phyloP scores from a whole-genome alignment of 2,329 filamentous ascomycete genomes.

The Neonectria coccinea region DNA sequence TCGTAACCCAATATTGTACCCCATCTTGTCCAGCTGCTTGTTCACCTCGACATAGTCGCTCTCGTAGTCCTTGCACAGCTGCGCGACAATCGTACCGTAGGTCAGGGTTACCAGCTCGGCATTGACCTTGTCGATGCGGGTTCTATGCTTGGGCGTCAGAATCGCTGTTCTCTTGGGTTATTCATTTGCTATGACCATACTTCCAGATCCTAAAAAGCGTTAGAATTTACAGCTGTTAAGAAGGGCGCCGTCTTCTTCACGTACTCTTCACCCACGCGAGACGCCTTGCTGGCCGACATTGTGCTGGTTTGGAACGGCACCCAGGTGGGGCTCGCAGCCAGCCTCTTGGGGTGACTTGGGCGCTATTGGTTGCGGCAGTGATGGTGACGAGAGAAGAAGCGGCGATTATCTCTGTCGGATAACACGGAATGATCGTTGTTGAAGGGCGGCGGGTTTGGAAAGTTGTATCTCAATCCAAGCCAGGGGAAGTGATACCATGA shows the following conservation, averaged over 20 bases:
- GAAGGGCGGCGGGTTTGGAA: background rate
- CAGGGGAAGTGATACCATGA: conserved; percentile 33
- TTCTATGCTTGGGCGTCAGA: conserved; percentile 65
- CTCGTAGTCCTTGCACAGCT: conserved; percentile 96
- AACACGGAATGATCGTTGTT: background rate
- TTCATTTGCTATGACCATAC: conserved; percentile 66
- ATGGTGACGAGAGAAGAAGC: background rate
- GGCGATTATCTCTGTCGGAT: background rate
- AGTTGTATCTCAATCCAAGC: conserved; percentile 15
- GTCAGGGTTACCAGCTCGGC: conserved; percentile 97
- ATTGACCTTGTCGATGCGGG: conserved; percentile 96
- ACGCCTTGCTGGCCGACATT: conserved; percentile 72
- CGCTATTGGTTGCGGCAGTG: background rate
- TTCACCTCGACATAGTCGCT: conserved; percentile 96
- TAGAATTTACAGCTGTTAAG: conserved; percentile 36
- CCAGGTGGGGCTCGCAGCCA: conserved; percentile 7
- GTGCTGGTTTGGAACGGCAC: conserved; percentile 31
- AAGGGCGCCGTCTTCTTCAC: conserved; percentile 44
- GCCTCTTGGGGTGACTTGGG: background rate
- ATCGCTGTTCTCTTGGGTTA: background rate
- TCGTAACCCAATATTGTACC: conserved; percentile 96
- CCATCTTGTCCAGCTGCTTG: conserved; percentile 98
- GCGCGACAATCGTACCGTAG: conserved; percentile 96
- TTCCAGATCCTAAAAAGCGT: conserved; percentile 82
- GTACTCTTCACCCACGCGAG: conserved; percentile 72